Evolutionary conservation across 306 rosid species (phyloP).

Genomic region (Sicyos baderoa): DNA sequence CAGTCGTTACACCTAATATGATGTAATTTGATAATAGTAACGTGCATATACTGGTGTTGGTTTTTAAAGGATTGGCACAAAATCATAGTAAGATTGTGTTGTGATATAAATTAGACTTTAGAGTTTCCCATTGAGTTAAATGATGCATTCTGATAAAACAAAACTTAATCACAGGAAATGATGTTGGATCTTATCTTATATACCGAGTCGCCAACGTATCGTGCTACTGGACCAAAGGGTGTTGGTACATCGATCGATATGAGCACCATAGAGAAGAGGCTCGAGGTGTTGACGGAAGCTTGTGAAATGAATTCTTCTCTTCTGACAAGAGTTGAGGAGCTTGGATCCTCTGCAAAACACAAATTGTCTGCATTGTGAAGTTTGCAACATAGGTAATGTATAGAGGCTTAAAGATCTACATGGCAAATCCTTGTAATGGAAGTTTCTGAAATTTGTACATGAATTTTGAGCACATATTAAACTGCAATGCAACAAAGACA

Average conservation of each 20-base stretch:
- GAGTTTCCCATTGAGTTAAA: neutral
- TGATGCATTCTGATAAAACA: neutral
- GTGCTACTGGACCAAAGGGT: slow-evolving; percentile 18
- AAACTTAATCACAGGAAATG: slow-evolving; percentile 51
- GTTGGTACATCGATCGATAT: slow-evolving; percentile 19
- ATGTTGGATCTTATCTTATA: slow-evolving; percentile 48
- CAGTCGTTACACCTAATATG: neutral
- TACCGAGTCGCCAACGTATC: slow-evolving; percentile 28
- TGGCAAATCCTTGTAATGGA: slow-evolving; percentile 1
- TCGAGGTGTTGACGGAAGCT: slow-evolving; percentile 48
- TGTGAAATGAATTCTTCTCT: slow-evolving; percentile 74
- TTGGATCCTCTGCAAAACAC: slow-evolving; percentile 33
- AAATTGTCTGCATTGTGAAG: slow-evolving; percentile 11
- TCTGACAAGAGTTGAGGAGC: slow-evolving; percentile 44
- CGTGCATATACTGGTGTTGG: neutral
- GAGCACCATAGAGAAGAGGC: slow-evolving; percentile 43
- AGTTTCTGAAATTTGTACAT: slow-evolving; percentile 10
- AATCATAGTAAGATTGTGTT: neutral
- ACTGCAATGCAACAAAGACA: neutral
- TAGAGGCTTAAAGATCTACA: neutral
- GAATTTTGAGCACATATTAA: neutral
- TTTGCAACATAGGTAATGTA: neutral
- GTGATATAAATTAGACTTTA: neutral
- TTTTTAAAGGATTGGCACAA: neutral
- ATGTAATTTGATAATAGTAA: neutral